Percentiles rank a stretch among this genome's conserved stretches.
These are phyloP conservation scores for Pyricularia sp. DNA, from an alignment of 2,329 filamentous ascomycete species.

Conservation along the genomic window DNA sequence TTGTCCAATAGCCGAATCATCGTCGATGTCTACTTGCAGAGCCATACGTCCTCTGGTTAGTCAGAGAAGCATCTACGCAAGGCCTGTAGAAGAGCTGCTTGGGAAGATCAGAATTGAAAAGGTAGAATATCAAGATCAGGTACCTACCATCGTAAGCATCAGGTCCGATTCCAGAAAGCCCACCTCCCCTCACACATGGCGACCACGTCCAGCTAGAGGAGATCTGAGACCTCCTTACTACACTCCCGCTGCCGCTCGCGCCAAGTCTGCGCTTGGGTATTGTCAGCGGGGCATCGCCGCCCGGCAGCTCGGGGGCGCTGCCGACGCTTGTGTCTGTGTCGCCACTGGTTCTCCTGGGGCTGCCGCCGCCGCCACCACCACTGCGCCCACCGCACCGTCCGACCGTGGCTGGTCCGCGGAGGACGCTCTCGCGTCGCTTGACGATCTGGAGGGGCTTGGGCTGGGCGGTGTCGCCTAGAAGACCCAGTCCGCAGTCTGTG, in stretches of 20 bases:
- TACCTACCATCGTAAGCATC: not conserved
- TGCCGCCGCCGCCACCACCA: not conserved
- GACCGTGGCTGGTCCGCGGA: not conserved
- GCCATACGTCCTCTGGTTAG: not conserved
- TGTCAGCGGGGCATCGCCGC: slow-evolving; percentile 17
- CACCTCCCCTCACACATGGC: not conserved
- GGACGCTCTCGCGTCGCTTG: slow-evolving; percentile 8
- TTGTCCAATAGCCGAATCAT: not conserved
- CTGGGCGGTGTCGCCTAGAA: not conserved
- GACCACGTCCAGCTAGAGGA: slow-evolving; percentile 32
- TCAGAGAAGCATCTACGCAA: not conserved
- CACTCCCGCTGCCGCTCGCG: not conserved
- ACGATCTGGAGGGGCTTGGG: slow-evolving; percentile 13
- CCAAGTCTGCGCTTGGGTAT: slow-evolving; percentile 25
- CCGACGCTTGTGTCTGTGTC: slow-evolving; percentile 17
- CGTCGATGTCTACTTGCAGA: not conserved
- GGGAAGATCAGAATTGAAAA: not conserved
- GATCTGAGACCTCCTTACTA: slow-evolving; percentile 41
- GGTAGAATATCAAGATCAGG: not conserved
- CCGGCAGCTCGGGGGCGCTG: slow-evolving; percentile 11
- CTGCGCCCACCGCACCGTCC: not conserved
- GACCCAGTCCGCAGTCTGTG: not conserved
- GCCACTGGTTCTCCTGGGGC: slow-evolving; percentile 10
- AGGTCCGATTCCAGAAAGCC: not conserved
- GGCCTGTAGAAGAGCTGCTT: not conserved